Evolutionary conservation across 768 basidiomycete species (phyloP), one percentile per base, ranked within the genome.

Genomic region (Mycena capillaripes): DNA sequence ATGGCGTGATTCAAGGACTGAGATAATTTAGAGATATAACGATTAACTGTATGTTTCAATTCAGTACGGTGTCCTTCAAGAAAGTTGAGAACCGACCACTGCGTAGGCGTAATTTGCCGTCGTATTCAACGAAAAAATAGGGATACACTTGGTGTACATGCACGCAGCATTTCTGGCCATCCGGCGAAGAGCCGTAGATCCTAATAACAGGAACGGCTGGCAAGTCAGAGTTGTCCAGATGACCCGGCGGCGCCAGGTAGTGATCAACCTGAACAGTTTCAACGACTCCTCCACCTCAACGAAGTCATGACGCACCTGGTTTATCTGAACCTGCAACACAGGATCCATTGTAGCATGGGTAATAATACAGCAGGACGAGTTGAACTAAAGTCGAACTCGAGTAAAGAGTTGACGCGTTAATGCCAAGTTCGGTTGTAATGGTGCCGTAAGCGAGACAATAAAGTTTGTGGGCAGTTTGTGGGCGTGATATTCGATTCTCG

Each of bases 71-170:
- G 21, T 53, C 29, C 1, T 5, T 29, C 10, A 7, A 64, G 30
- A 53, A 42, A 16, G 53, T 30, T 17, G 63, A 12, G 46, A 27
- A 72, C 79, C 77, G 76, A 94, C 95, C 94, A 74, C 88, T 80
- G 30, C 84, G 86, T 0, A 91, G 90, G 53, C 88, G 87, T 78
- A 97, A 80, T 34, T 87, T 87, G 1, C 90, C 93, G 25, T 80
- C 76, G 83, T 97, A 99, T 75, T 96, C 93, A 55, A 97, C 88
- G 80, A 90, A 97, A 81, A 97, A 92, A 82, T 99, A 99, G 0
- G 97, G 97, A 82, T 93, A 97, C 34, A 94, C 93, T 84, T 97
- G 95, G 80, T 98, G 97, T 46, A 99, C 85, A 84, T 98, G 93
- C 17, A 97, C 88, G 78, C 96, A 97, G 23, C 95, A 89, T 78